Evolutionary conservation across 352 stramenopile genomes (phyloP).

Genomic region (Globisporangium rhizosaccharum): DNA sequence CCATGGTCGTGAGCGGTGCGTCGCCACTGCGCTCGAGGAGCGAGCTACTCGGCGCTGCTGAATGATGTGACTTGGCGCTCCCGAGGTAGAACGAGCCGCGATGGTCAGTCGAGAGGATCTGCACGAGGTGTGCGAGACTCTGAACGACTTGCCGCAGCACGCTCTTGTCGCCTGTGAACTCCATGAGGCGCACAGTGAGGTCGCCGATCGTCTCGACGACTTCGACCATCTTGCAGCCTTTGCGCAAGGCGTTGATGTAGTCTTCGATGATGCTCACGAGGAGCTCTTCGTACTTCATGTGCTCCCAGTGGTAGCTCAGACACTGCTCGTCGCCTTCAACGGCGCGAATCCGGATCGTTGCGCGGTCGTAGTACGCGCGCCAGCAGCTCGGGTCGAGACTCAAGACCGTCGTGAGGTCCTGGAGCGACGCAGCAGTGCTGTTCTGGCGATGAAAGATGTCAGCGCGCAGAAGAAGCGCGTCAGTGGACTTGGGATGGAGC

Average conservation of each 20-base stretch:
- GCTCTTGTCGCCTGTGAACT: conserved; percentile 55
- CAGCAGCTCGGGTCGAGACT: conserved; percentile 59
- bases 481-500: conserved; percentile 56
- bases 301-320: conserved; percentile 61
- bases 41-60: not conserved
- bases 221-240: conserved; percentile 66
- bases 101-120: conserved; percentile 38
- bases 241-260: conserved; percentile 64
- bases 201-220: conserved; percentile 73
- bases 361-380: conserved; percentile 77
- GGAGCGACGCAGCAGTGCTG: conserved; percentile 39
- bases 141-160: conserved; percentile 60
- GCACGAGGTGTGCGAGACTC: conserved; percentile 52
- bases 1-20: conserved; percentile 18
- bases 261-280: conserved; percentile 65
- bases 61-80: conserved; percentile 1
- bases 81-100: conserved; percentile 28
- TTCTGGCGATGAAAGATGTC: conserved; percentile 55
- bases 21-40: conserved; percentile 5
- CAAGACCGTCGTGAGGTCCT: conserved; percentile 60
- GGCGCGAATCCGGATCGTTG: conserved; percentile 52
- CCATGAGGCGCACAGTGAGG: conserved; percentile 54
- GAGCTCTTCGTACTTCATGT: conserved; percentile 61
- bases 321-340: conserved; percentile 62
- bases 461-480: conserved; percentile 60